Evolutionary conservation across 176 grass and related monocot genomes (phyloP), one percentile per base, ranked within the genome.

Genomic region (Carex cristatella): DNA sequence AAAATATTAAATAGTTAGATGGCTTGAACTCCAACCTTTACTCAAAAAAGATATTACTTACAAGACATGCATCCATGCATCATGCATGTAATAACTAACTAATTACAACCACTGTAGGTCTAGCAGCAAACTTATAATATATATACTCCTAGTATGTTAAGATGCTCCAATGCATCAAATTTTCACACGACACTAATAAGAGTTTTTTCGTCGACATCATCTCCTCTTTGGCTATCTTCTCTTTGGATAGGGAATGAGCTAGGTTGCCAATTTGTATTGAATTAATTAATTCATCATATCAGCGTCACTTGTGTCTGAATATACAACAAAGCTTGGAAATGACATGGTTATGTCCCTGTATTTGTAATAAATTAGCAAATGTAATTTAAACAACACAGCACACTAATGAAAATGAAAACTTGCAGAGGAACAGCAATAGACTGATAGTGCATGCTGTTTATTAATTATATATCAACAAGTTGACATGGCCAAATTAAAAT

Each of bases 311-410:
- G 71, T 86, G 81, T 95, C 88, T 5, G 90, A 92, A 61, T 78
- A 42, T 67, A 92, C 57, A 2, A 91, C 56, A 78, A 95, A 95
- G 87, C 93, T 95, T 0, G 90, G 90, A 68, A 92, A 95, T 23
- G 87, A 68, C 83, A 87, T 79, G 4, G 87, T 89, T 38, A 95
- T 95, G 82, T 95, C 93, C 82, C 93, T 92, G 81, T 61, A 81
- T 59, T 14, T 92, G 84, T 61, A 81, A 23, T 23, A 23, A 23
- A 23, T 23, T 23, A 23, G 23, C 23, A 23, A 23, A 23, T 23
- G 23, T 23, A 23, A 23, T 23, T 23, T 23, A 23, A 23, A 23
- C 23, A 23, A 23, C 23, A 23, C 23, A 23, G 23, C 23, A 23
- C 4, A 83, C 15, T 66, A 69, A 44, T 46, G 12, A 81, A 7